Base-by-base conservation (phyloP, 257 asterid genomes). In the Capsicum baccatum region DNA sequence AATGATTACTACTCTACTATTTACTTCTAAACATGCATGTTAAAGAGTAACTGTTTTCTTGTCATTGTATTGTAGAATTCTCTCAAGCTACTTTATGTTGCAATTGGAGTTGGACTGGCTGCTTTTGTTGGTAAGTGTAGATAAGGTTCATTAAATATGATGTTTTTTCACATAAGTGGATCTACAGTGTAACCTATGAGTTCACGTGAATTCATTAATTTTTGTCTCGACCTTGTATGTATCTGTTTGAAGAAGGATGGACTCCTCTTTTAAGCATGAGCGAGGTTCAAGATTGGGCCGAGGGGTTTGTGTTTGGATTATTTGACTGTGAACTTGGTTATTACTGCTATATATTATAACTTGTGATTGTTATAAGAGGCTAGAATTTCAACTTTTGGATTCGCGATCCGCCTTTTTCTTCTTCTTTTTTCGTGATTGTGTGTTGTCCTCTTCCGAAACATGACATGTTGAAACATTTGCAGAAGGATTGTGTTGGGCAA, bases 401-500 rank as follows among this genome's bases (percentile, higher is more conserved):
- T 26, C 33, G 33, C 33, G 2, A 26, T 26, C 33, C 1, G 21
- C 1, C 2, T 37, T 19, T 64, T 35, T 66, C 9, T 14, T 70
- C 59, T n/a, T 39, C 2, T 15, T 2, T 39, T 6, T 15, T 2
- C 0, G 37, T 35, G 74, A 67, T 67, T 0, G 12, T 26, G 17
- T 1, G 3, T 9, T 16, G 44, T 13, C 0, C 4, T 39, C 44
- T 60, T 69, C 42, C 5, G 10, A 54, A 78, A 54, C 64, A 78
- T 78, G 47, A 76, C 64, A 78, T 78, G 8, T 66, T 66, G 55
- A 70, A 17, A 37, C 67, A 76, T 86, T 64, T 83, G 44, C 92
- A 94, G 98, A 94, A 81, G 98, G 98, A 83, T 64, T 94, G 42
- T 94, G 98, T 79, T 94, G 98, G 98, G 97, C 97, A 78, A 93